Evolutionary conservation across 129 eudicot species (phyloP), one percentile per base, ranked within the genome.

Genomic region (Heracleum sosnowskyi): DNA sequence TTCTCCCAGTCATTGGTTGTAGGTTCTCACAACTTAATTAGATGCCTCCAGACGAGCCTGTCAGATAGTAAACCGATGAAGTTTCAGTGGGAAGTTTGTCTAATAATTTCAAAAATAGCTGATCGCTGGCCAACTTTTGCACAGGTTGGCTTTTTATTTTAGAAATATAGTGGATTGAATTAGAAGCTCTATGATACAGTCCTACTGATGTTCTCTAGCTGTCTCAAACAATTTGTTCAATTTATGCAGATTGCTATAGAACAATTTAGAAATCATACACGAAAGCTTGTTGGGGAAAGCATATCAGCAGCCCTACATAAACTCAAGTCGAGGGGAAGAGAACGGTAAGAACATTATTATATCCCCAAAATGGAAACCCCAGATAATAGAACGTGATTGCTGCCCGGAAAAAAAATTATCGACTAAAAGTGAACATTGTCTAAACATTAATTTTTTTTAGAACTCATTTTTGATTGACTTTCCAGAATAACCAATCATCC

Each of bases 211-310:
- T 26, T 53, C 36, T 82, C 37, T 82, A 34, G 76, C 78, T 68
- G 68, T 79, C 79, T 81, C 51, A 53, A 49, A 37, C 60, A 51
- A 29, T 64, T 42, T 75, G 33, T 71, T 79, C 79, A 22, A 37
- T 42, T 79, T 47, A 83, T 90, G 72, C 88, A 96, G 99, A 85
- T 92, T 75, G 97, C 99, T 73, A 95, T 83, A 79, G 96, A 92
- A 72, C 84, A 89, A 92, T 96, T 96, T 72, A 89, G 90, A 85
- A 91, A 87, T 71, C 92, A 87, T 85, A 84, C 77, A 64, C 90
- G 99, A 78, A 90, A 86, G 86, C 89, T 92, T 62, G 93, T 85
- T 55, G 99, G 90, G 87, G 88, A 83, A 86, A 82, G 86, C 77
- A 86, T 92, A 73, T 79, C 97, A 68, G 83, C 85, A 46, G 95